Evolutionary conservation across 805 yeast genomes (phyloP).

Genomic region (Lachancea meyersii): DNA sequence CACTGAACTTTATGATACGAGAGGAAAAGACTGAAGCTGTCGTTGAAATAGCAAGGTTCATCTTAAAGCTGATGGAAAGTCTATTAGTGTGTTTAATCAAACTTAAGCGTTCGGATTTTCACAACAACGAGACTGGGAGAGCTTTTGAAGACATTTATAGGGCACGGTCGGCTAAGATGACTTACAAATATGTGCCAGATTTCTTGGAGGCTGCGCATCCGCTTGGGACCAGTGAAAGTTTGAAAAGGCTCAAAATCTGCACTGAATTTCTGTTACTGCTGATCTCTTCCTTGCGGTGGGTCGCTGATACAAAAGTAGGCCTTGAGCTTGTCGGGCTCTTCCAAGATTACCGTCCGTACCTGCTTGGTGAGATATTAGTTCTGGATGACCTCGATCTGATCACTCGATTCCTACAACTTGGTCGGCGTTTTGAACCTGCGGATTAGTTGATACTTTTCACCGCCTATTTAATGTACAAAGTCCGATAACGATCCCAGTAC

Average conservation of each 20-base stretch:
- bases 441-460: background rate
- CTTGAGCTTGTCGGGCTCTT: background rate
- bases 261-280: background rate
- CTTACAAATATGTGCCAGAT: slow-evolving; percentile 1
- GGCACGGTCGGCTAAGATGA: background rate
- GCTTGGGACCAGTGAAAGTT: background rate
- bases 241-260: background rate
- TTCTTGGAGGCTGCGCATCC: slow-evolving; percentile 2
- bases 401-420: slow-evolving; percentile 15
- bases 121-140: background rate
- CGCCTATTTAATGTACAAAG: slow-evolving; percentile 35
- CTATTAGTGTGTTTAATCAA: slow-evolving; percentile 2
- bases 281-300: background rate
- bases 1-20: background rate
- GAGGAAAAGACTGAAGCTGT: background rate
- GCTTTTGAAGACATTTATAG: slow-evolving; percentile 3
- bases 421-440: slow-evolving; percentile 13
- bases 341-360: slow-evolving; percentile 9
- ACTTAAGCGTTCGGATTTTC: background rate
- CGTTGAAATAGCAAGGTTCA: background rate
- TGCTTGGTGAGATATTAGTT: slow-evolving; percentile 18
- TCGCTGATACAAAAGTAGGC: background rate
- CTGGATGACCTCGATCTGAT: slow-evolving; percentile 16
- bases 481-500: background rate
- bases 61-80: slow-evolving; percentile 4